A percentile compares a stretch with the other conserved stretches of the same genome.
Conservation (phyloP, 768 basidiomycete genomes). For the Boletus bicolor region DNA sequence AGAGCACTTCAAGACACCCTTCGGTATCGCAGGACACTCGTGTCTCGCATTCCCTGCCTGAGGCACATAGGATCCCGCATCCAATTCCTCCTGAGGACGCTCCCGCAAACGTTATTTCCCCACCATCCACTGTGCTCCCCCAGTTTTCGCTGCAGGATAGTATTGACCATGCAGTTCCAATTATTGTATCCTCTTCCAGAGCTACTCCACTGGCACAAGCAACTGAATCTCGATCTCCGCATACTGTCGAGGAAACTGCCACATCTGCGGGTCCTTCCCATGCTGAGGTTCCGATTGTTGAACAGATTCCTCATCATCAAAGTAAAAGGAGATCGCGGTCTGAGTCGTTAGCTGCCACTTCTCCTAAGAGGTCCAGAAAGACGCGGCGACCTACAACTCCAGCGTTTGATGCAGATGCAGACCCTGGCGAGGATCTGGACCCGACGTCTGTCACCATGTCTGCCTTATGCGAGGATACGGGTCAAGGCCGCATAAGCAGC, state of each 20-base stretch:
- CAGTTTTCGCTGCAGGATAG: slow-evolving; percentile 5
- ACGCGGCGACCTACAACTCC: slow-evolving; percentile 48
- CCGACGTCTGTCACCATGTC: slow-evolving; percentile 87
- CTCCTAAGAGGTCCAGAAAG: slow-evolving; percentile 35
- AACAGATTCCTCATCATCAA: slow-evolving; percentile 6
- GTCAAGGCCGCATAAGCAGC: slow-evolving; percentile 74
- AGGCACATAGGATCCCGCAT: slow-evolving; percentile 1
- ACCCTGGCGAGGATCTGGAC: slow-evolving; percentile 75
- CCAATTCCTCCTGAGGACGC: neutral
- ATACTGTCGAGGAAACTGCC: neutral
- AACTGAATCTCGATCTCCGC: neutral
- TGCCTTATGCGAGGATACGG: slow-evolving; percentile 69
- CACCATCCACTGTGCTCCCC: neutral
- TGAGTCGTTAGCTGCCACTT: slow-evolving; percentile 12
- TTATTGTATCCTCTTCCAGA: slow-evolving; percentile 19
- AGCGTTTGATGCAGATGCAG: slow-evolving; percentile 54
- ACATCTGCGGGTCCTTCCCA: slow-evolving; percentile 6
- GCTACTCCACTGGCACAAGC: slow-evolving; percentile 2
- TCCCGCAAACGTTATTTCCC: neutral
- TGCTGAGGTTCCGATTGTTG: slow-evolving; percentile 14
- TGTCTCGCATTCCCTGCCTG: slow-evolving; percentile 7
- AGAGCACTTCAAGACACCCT: slow-evolving; percentile 19
- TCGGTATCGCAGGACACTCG: slow-evolving; percentile 15
- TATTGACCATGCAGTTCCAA: slow-evolving; percentile 5
- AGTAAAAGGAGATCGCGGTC: slow-evolving; percentile 22